Evolutionary conservation across 208 protist species (phyloP), one percentile per base, ranked within the genome.

Genomic region (Kentomonas sorsogonicus): DNA sequence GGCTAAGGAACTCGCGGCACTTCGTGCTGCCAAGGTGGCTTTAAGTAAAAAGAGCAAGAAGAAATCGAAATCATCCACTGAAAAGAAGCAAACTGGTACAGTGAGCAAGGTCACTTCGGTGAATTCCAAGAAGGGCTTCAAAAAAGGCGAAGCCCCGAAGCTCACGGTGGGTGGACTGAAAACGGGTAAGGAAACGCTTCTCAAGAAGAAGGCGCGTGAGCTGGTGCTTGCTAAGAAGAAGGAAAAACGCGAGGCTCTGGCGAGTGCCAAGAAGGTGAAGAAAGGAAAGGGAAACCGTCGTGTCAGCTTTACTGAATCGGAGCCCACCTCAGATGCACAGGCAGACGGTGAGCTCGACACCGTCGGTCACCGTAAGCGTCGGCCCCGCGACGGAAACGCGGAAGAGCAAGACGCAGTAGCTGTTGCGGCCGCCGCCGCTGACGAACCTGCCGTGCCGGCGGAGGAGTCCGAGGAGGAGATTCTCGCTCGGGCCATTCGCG

Each of bases 101-200:
- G n/a, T 13, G 29, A 9, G 13, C 5, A 52, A 9, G 10, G 45
- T 4, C 25, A 45, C 26, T 15, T 16, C 31, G 20, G 63, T 53
- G 51, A 43, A 20, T 2, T 46, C 7, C 10, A 64, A 62, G 34
- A 31, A 65, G 38, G 23, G 22, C 25, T 38, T 22, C 15, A 69
- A 54, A 18, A 79, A 68, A n/a, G 53, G 33, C 16, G 54, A 63
- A 10, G 45, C 45, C 16, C 52, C 62, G 13, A 86, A 79, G 62
- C 72, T 72, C n/a, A 65, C 72, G 29, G 50, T 85, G 1, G 59
- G 52, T 18, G 66, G 66, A 40, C 64, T 54, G 27, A 60, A 69
- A 20, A 76, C 75, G 9, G 79, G 73, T 0, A 79, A 79, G 50
- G 68, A 85, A 52, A 83, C 80, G 18, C 61, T 84, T 10, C 52